These are phyloP conservation scores for Elongisporangium anandrum DNA, from an alignment of 352 stramenopile genomes.

Conservation along the genomic window DNA sequence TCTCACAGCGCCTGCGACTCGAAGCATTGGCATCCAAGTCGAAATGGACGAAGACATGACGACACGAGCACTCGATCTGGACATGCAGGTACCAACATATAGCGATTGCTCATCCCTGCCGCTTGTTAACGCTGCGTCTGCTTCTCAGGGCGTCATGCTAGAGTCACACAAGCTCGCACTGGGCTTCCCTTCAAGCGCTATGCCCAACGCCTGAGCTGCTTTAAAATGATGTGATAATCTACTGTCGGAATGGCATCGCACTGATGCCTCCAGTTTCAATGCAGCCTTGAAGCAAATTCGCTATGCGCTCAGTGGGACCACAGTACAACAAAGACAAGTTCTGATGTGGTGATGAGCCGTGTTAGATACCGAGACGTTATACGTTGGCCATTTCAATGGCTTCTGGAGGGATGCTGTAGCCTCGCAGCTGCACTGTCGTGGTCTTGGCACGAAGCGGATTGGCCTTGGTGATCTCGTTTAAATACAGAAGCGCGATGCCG, in stretches of 20 bases:
- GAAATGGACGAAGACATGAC: constrained; percentile 85
- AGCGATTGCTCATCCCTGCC: not conserved
- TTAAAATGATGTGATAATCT: too few species aligned
- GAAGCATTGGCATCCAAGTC: constrained; percentile 66
- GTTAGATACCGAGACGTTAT: constrained; percentile 12
- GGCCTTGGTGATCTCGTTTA: constrained; percentile 75
- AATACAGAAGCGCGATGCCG: constrained; percentile 62
- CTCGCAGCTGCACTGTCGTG: constrained; percentile 63
- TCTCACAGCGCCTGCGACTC: constrained; percentile 41
- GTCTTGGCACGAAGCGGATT: constrained; percentile 74
- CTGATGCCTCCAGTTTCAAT: too few species aligned
- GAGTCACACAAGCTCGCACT: constrained; percentile 64
- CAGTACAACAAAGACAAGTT: not conserved
- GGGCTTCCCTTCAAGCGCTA: constrained; percentile 3
- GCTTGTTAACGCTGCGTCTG: constrained; percentile 5
- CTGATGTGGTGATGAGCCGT: not conserved
- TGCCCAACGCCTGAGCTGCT: not conserved
- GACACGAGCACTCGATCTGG: constrained; percentile 65
- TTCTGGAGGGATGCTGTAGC: constrained; percentile 49
- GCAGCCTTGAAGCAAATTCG: not conserved
- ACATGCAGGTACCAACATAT: constrained; percentile 39
- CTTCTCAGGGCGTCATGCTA: constrained; percentile 45
- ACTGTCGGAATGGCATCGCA: too few species aligned
- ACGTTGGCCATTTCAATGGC: constrained; percentile 54
- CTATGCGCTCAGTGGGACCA: too few species aligned